phyloP scores from a whole-genome alignment of 345 rosid genomes.

The Rhizophora apiculata region DNA sequence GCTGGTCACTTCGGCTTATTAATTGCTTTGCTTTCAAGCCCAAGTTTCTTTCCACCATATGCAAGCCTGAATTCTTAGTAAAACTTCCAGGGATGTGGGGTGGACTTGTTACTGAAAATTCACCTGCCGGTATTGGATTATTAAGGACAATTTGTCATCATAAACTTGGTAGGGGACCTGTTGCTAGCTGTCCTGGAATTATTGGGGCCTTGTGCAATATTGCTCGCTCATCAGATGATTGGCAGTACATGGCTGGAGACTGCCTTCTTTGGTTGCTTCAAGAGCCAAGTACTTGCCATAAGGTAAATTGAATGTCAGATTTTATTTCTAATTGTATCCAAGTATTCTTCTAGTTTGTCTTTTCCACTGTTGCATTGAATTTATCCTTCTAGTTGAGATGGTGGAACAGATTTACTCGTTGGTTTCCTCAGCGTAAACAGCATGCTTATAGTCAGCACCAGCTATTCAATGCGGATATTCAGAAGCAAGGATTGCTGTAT shows the following conservation, averaged over 20 bases:
- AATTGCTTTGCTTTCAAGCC: constrained; percentile 99
- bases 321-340: too few species aligned
- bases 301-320: constrained; percentile 38
- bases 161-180: constrained; percentile 90
- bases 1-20: constrained; percentile 99
- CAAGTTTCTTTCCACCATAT: constrained; percentile 84
- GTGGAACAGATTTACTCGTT: too few species aligned
- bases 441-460: not conserved
- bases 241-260: constrained; percentile 98
- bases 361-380: too few species aligned
- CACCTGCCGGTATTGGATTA: constrained; percentile 97
- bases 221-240: constrained; percentile 97
- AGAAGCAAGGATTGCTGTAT: not conserved
- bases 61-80: constrained; percentile 86
- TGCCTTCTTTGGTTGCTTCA: constrained; percentile 98
- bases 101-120: constrained; percentile 97
- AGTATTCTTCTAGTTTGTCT: too few species aligned
- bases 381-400: too few species aligned
- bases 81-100: constrained; percentile 99
- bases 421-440: too few species aligned
- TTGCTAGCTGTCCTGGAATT: constrained; percentile 78
- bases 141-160: constrained; percentile 94
- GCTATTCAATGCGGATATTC: not conserved
- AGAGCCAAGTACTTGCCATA: constrained; percentile 81
- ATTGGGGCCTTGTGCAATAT: constrained; percentile 86